A percentile compares a stretch with the other conserved stretches of the same genome.
Conservation (phyloP, 768 basidiomycete species). For the Phanerochaete carnosa region DNA sequence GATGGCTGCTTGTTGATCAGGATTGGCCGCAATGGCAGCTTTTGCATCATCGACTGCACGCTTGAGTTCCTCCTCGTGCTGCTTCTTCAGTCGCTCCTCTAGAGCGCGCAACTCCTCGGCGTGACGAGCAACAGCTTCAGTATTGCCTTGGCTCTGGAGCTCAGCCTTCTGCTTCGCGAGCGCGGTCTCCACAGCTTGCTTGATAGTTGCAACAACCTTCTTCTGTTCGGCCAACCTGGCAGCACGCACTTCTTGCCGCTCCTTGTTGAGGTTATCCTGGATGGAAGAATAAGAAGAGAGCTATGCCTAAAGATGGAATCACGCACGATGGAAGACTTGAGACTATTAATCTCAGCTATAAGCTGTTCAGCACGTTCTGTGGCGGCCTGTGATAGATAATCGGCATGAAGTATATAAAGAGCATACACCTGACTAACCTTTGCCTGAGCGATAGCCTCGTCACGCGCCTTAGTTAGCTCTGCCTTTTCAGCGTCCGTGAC, state of each 20-base stretch:
- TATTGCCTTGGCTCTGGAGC: constrained; percentile 19
- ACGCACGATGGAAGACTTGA: constrained; percentile 22
- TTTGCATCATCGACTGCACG: constrained; percentile 48
- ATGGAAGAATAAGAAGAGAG: background rate
- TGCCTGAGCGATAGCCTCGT: constrained; percentile 55
- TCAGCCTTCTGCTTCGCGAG: constrained; percentile 54
- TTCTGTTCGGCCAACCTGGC: constrained; percentile 46
- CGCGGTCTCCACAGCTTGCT: constrained; percentile 51
- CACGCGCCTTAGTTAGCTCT: constrained; percentile 53
- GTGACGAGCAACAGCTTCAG: constrained; percentile 44
- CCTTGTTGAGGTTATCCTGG: constrained; percentile 62
- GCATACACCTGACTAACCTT: constrained; percentile 38
- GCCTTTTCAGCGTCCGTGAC: constrained; percentile 61
- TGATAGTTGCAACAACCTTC: constrained; percentile 38
- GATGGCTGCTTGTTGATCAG: constrained; percentile 46
- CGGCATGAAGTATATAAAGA: background rate
- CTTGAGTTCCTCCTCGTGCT: constrained; percentile 54
- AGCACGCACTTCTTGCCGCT: constrained; percentile 51
- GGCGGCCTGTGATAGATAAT: constrained; percentile 13
- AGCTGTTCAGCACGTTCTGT: constrained; percentile 21
- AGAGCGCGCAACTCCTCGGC: constrained; percentile 56
- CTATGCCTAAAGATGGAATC: background rate
- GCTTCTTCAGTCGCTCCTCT: constrained; percentile 47
- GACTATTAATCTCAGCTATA: constrained; percentile 19
- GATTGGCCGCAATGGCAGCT: constrained; percentile 26